A percentile compares a stretch with the other conserved stretches of the same genome.
These are phyloP conservation scores for Leptographium procerum DNA, from an alignment of 2,329 filamentous ascomycete genomes.

Conservation along the genomic window DNA sequence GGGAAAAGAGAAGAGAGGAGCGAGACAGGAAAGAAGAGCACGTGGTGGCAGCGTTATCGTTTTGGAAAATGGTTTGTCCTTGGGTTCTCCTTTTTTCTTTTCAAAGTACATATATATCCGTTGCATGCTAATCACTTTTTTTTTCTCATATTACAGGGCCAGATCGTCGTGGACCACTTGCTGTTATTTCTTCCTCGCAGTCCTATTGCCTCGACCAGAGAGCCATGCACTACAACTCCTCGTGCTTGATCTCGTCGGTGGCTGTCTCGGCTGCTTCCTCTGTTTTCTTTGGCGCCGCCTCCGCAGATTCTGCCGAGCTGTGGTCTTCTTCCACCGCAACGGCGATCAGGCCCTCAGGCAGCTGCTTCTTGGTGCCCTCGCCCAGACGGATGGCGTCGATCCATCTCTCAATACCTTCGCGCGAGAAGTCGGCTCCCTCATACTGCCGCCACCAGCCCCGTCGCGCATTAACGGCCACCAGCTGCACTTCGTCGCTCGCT, in stretches of 20 bases:
- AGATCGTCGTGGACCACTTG: not conserved
- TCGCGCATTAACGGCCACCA: conserved; percentile 77
- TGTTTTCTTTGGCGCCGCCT: not conserved
- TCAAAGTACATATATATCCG: no score
- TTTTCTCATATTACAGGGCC: not conserved
- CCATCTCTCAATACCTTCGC: conserved; percentile 65
- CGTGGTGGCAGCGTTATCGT: not conserved
- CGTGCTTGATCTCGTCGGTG: conserved; percentile 22
- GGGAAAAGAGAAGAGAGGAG: no score
- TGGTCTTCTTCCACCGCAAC: conserved; percentile 17
- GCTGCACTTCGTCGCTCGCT: conserved; percentile 44
- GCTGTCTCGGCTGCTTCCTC: not conserved
- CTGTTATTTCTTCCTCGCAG: not conserved
- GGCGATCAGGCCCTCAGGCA: conserved; percentile 48
- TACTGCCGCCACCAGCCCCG: conserved; percentile 78
- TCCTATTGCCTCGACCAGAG: not conserved
- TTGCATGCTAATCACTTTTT: not conserved
- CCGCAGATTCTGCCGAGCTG: conserved; percentile 21
- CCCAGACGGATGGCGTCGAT: conserved; percentile 85
- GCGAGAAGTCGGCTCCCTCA: conserved; percentile 41
- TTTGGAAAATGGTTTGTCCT: not conserved
- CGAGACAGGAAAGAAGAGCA: no score
- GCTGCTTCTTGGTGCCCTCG: conserved; percentile 67
- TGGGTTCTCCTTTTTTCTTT: not conserved
- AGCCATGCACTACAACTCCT: conserved; percentile 24